phyloP scores from a whole-genome alignment of 495 filamentous ascomycete genomes.

The Neurospora africana region DNA sequence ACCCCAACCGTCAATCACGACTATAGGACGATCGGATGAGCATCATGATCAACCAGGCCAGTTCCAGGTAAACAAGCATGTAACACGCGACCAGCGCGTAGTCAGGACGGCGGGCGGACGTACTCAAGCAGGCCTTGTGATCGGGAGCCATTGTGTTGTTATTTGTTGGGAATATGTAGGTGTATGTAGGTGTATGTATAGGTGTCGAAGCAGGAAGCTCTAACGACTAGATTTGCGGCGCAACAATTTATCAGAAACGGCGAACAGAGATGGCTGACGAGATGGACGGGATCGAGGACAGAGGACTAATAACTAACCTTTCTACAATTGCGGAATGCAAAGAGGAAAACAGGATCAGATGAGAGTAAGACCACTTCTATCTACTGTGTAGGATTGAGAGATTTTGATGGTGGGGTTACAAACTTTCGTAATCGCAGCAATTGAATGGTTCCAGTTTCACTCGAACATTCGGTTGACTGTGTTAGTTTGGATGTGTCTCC shows the following conservation, averaged over 20 bases:
- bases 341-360: neutral
- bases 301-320: neutral
- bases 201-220: neutral
- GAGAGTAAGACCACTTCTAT: neutral
- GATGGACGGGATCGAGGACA: neutral
- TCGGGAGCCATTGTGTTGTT: conserved; percentile 60
- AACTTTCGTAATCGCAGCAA: neutral
- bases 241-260: neutral
- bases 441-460: neutral
- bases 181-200: neutral
- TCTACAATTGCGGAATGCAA: neutral
- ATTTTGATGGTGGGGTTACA: neutral
- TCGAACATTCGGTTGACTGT: neutral
- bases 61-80: conserved; percentile 40
- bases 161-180: conserved; percentile 2
- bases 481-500: neutral
- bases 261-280: neutral
- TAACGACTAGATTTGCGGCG: neutral
- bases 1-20: conserved; percentile 99
- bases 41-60: conserved; percentile 43
- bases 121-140: conserved; percentile 91
- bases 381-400: too few species aligned
- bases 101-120: conserved; percentile 33
- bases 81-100: conserved; percentile 35
- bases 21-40: conserved; percentile 36